A percentile compares a stretch with the other conserved stretches of the same genome.
These are phyloP conservation scores for Stentor roeselii DNA, from an alignment of 73 alveolate genomes.

Conservation along the genomic window DNA sequence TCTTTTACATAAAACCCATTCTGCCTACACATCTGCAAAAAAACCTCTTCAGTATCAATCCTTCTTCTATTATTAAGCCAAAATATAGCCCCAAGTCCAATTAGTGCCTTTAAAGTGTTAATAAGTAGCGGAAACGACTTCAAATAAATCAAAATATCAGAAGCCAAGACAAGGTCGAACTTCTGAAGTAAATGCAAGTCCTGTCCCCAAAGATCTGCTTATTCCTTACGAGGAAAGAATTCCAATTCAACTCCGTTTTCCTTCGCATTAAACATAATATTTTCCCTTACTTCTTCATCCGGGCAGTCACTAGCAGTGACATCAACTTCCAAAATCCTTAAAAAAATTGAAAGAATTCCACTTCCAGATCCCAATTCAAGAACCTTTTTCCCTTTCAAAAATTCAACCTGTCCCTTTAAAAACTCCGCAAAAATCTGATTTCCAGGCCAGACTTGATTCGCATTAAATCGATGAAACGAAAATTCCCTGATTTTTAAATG, in stretches of 20 bases:
- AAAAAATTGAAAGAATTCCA: background rate
- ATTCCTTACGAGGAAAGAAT: no score
- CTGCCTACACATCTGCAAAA: background rate
- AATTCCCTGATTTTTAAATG: background rate
- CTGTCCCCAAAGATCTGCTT: background rate
- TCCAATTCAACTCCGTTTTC: background rate
- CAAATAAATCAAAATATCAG: background rate
- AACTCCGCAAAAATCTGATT: background rate
- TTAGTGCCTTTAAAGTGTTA: background rate
- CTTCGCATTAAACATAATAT: background rate
- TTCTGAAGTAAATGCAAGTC: background rate
- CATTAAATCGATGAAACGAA: background rate
- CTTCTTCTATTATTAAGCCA: background rate
- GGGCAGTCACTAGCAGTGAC: background rate
- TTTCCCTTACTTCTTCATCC: background rate
- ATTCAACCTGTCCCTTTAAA: background rate
- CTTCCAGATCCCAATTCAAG: background rate
- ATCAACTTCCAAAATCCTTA: background rate
- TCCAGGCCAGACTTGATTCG: constrained; percentile 1
- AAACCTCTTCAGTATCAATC: background rate
- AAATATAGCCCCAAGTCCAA: background rate
- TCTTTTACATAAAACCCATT: background rate
- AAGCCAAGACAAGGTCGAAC: background rate
- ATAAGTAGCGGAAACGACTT: background rate
- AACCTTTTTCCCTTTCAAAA: background rate